Evolutionary conservation across 2,329 filamentous ascomycete genomes (phyloP), one percentile per base, ranked within the genome.

Genomic region (Leptographium procerum): DNA sequence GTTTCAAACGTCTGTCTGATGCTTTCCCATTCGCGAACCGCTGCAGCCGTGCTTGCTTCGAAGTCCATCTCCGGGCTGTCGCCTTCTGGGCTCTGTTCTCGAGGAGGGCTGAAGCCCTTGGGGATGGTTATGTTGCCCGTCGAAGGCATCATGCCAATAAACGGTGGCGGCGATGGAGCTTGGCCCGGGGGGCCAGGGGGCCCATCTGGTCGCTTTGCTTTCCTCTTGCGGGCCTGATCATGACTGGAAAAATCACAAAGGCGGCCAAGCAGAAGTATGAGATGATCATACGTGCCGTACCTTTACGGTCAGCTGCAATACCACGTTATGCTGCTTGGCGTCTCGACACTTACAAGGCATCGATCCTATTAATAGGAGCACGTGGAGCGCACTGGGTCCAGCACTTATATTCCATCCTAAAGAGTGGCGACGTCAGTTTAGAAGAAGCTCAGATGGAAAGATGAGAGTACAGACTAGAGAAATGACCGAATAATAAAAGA

Each of bases 371-470:
- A 50, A 96, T 78, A 1, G 87, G 86, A 11, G 88, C 88, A 67
- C 94, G 81, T 4, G 94, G 94, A 45, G 89, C 89, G 67, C 91
- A 95, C 66, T 92, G 86, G n/a, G 84, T 84, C 89, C 90, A 96
- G 61, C 82, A 77, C 31, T 84, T 78, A 68, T 88, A 95, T 50
- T 90, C 85, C 77, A 95, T 84, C 61, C 90, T 95, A 14, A 14
- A 36, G 8, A 29, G 13, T 29, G 3, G 26, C 8, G 4, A 16
- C 8, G n/a, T 48, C 22, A 4, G 45, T 48, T 40, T 26, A 24
- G 16, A n/a, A 7, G 31, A 51, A 5, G n/a, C 14, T 28, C 8
- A 19, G 55, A 33, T 1, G 24, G 31, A 68, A 61, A 45, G 16
- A 45, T 14, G 10, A 22, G 4, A 59, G 11, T 40, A 36, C 56